Conservation (phyloP, 768 basidiomycete genomes). For the Royoungia palumana region DNA sequence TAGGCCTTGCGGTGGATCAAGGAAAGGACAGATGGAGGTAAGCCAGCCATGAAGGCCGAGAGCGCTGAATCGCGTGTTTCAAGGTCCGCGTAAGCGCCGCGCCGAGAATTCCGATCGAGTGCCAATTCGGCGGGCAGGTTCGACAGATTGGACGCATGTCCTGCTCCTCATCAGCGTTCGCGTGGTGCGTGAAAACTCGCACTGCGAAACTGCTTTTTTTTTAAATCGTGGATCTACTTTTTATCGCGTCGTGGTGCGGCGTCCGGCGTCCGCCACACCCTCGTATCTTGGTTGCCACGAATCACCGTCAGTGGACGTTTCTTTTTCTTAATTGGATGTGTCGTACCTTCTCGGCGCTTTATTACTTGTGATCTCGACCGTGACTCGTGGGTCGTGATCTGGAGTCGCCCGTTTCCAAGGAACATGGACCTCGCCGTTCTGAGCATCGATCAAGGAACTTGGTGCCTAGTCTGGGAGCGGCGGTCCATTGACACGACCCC, state of each 20-base stretch:
- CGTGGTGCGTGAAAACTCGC: too few relatives aligned
- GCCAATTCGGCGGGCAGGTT: too few relatives aligned
- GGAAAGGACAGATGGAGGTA: too few relatives aligned
- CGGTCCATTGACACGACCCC: conserved; percentile 10
- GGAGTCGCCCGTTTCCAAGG: conserved; percentile 27
- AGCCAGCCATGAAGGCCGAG: background rate
- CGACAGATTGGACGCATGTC: too few relatives aligned
- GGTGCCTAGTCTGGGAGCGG: conserved; percentile 24
- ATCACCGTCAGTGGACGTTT: conserved; percentile 20
- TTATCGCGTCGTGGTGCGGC: conserved; percentile 10
- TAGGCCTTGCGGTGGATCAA: too few relatives aligned
- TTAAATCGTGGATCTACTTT: conserved; percentile 16
- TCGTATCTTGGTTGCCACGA: conserved; percentile 21
- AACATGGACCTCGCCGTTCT: conserved; percentile 14
- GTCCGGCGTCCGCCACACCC: conserved; percentile 24
- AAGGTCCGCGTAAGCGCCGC: conserved; percentile 20
- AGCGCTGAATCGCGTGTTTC: conserved; percentile 17
- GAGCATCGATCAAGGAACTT: conserved; percentile 29
- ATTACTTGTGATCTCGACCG: conserved; percentile 17
- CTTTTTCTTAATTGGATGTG: conserved; percentile 24
- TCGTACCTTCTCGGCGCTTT: conserved; percentile 10
- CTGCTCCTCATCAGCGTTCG: too few relatives aligned
- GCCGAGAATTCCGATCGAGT: conserved; percentile 17
- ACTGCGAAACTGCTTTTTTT: conserved; percentile 6
- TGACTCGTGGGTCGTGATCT: conserved; percentile 24